Conservation (phyloP, 2,329 filamentous ascomycete species). For the Torrubiellomyces zombiae region DNA sequence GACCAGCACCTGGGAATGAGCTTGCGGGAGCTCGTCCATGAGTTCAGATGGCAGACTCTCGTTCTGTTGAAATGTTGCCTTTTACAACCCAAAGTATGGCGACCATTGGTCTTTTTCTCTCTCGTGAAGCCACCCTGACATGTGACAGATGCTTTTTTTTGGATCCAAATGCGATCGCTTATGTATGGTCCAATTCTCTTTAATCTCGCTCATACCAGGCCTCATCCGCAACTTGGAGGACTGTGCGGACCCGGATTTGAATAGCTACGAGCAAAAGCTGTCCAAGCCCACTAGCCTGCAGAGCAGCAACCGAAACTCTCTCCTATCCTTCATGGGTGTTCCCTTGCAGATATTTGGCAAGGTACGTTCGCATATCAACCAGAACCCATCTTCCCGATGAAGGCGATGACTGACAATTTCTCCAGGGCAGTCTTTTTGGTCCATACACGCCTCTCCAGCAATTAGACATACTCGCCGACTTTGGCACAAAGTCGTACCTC, state of each 20-base stretch:
- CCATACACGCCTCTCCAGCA: conserved; percentile 95
- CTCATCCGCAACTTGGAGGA: conserved; percentile 85
- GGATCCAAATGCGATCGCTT: conserved; percentile 88
- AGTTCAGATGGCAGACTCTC: conserved; percentile 88
- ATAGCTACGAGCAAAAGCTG: conserved; percentile 61
- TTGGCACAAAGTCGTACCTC: conserved; percentile 91
- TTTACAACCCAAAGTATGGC: conserved; percentile 73
- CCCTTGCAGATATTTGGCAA: conserved; percentile 92
- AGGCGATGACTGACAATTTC: conserved; percentile 6
- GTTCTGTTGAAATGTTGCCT: conserved; percentile 88
- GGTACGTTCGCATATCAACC: conserved; percentile 23
- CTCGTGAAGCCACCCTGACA: not conserved
- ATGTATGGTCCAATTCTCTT: conserved; percentile 96
- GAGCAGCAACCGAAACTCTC: conserved; percentile 79
- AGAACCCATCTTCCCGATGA: no score
- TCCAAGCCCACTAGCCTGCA: conserved; percentile 68
- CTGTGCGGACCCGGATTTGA: conserved; percentile 83
- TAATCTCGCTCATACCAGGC: conserved; percentile 87
- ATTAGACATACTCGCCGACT: conserved; percentile 81
- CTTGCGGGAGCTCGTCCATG: conserved; percentile 76
- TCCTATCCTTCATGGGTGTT: conserved; percentile 86
- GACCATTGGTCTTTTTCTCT: not conserved
- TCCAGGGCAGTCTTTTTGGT: conserved; percentile 76
- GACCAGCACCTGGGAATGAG: conserved; percentile 84
- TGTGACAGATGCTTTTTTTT: conserved; percentile 85